Base-by-base conservation (phyloP, 2,329 filamentous ascomycete species). In the Fusarium nygamai region DNA sequence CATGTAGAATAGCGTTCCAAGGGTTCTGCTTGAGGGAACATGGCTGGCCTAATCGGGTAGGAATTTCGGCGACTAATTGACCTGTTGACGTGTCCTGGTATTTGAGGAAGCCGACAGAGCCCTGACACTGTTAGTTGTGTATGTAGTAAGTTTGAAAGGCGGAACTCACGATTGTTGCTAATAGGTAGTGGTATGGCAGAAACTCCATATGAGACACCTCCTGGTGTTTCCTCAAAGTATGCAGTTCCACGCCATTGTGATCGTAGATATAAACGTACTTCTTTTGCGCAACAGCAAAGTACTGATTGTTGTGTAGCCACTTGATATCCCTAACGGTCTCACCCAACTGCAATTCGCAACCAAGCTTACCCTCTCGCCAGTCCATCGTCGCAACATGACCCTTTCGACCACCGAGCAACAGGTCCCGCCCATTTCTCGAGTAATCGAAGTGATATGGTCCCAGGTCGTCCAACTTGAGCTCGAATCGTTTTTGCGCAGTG, bases 231-330 rank as follows among this genome's bases (percentile, higher is more conserved):
- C 92, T 92, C 80, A 99, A 85, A 81, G 94, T 95, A 82, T 99
- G 96, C 62, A 99, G 85, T 84, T 99, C 96, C 27, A 98, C 93
- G 59, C 96, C 96, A 64, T 94, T 90, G 65, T 91, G 88, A 79
- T 98, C 96, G 85, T 99, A 99, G 74, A 99, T 98, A 85, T 98
- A 99, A 73, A 96, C 94, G 77, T 96, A 93, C 84, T 96, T 96
- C 87, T 98, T 98, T 84, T 99, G 96, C 50, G 96, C 95, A 19
- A 98, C 94, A 1, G 96, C 96, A 84, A 98, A 98, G 84, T 91
- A 93, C 77, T 98, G 94, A 82, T 96, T 95, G 82, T 98, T 98
- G 84, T 98, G 95, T 78, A 98, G 87, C 93, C 95, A 99, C 80
- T 92, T 92, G 33, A 93, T 92, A 83, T 98, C 96, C 60, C 96